Percentiles rank a stretch among this genome's conserved stretches.
Evolutionary conservation across 148 eudicot species (phyloP).

Genomic region (Rhododendron ovatum): DNA sequence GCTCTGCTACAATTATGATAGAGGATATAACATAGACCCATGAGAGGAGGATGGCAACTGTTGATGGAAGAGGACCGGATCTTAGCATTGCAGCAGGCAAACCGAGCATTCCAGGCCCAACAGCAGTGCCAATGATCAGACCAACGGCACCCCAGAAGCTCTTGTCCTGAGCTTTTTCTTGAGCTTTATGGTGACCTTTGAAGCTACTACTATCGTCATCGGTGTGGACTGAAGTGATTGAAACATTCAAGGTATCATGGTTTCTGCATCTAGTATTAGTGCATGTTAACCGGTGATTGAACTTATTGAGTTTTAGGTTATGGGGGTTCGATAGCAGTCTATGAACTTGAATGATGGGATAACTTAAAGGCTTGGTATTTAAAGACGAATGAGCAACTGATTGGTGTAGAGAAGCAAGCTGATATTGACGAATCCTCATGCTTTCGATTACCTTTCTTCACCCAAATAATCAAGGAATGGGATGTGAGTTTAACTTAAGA

Average conservation of each 20-base stretch:
- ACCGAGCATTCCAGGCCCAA: conserved; percentile 75
- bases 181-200: neutral
- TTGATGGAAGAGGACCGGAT: conserved; percentile 66
- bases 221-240: neutral
- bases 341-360: neutral
- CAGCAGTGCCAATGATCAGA: conserved; percentile 68
- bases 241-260: neutral
- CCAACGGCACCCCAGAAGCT: conserved; percentile 73
- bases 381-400: neutral
- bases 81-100: conserved; percentile 61
- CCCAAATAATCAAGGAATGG: neutral
- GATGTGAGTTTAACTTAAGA: neutral
- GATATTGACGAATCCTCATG: conserved; percentile 6
- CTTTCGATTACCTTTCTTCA: neutral
- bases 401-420: conserved; percentile 7
- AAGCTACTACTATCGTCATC: neutral
- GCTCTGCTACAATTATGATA: conserved; percentile 63
- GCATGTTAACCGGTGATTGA: neutral
- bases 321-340: neutral
- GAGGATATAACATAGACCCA: conserved; percentile 77
- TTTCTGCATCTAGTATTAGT: conserved; percentile 4
- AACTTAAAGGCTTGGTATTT: neutral
- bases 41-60: conserved; percentile 52
- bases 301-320: neutral
- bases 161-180: conserved; percentile 26